Evolutionary conservation across 1,284 basidiomycete genomes (phyloP).

Genomic region (Trametes polyzona): DNA sequence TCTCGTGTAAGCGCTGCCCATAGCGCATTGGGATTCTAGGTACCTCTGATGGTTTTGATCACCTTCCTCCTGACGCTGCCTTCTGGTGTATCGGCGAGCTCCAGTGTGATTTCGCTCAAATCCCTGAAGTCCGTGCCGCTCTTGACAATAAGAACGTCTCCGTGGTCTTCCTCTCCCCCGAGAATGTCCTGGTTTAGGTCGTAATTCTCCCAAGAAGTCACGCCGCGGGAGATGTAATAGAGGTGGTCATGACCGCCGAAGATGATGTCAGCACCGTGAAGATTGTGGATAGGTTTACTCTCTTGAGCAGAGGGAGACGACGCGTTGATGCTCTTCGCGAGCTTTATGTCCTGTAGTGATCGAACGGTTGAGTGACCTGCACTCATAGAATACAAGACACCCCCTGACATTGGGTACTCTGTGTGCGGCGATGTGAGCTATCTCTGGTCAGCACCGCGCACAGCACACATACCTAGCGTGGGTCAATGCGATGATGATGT

Average conservation of each 20-base stretch:
- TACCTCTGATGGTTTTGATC: constrained; percentile 69
- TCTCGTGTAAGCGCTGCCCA: too few relatives aligned
- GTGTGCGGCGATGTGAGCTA: too few relatives aligned
- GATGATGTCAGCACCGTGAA: constrained; percentile 85
- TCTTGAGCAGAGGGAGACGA: constrained; percentile 60
- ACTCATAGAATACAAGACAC: background rate
- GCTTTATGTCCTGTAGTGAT: constrained; percentile 58
- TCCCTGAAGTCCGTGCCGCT: constrained; percentile 93
- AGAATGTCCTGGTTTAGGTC: constrained; percentile 58
- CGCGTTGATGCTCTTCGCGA: constrained; percentile 67
- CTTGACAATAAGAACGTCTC: constrained; percentile 78
- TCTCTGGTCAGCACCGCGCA: too few relatives aligned
- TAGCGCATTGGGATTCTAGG: background rate
- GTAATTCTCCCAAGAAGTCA: constrained; percentile 73
- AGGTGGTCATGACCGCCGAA: constrained; percentile 92
- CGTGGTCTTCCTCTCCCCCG: constrained; percentile 77
- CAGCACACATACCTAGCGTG: constrained; percentile 61
- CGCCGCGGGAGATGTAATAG: constrained; percentile 83
- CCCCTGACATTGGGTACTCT: constrained; percentile 36
- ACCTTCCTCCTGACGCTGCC: constrained; percentile 71
- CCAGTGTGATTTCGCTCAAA: constrained; percentile 74
- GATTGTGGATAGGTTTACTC: constrained; percentile 45
- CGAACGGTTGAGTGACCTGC: background rate
- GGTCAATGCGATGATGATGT: constrained; percentile 82
- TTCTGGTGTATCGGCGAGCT: constrained; percentile 61